A percentile compares a stretch with the other conserved stretches of the same genome.
Conservation (phyloP, 768 basidiomycete species). For the Panus rudis region DNA sequence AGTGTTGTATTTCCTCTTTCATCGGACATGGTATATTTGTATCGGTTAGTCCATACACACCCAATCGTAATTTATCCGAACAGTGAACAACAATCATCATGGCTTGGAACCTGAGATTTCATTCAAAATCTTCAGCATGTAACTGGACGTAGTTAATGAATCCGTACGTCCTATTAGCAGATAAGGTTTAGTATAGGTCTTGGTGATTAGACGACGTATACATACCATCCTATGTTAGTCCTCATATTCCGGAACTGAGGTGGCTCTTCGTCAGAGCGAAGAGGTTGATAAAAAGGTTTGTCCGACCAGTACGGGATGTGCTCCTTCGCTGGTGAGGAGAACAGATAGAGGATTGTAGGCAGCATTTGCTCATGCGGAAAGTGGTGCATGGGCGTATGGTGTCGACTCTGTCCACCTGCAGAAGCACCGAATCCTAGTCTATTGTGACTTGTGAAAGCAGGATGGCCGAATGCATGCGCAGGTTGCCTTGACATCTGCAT, state of each 20-base stretch:
- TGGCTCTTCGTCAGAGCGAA: conserved; percentile 14
- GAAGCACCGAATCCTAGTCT: conserved; percentile 5
- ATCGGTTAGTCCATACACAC: too few relatives aligned
- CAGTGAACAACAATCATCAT: too few relatives aligned
- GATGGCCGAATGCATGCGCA: background rate
- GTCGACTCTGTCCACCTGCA: conserved; percentile 9
- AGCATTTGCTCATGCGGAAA: conserved; percentile 19
- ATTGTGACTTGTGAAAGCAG: background rate
- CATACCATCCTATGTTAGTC: conserved; percentile 26
- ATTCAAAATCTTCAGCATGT: conserved; percentile 31
- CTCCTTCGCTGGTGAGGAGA: conserved; percentile 29
- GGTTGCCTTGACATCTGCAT: too few relatives aligned
- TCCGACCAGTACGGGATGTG: conserved; percentile 35
- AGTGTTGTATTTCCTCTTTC: too few relatives aligned
- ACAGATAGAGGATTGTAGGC: conserved; percentile 36
- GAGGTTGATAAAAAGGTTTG: conserved; percentile 20
- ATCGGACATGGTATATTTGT: too few relatives aligned
- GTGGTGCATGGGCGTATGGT: conserved; percentile 1
- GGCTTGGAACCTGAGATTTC: too few relatives aligned
- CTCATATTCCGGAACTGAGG: conserved; percentile 17
- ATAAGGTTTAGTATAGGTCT: too few relatives aligned
- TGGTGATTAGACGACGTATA: background rate
- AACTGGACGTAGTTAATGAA: conserved; percentile 33
- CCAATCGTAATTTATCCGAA: too few relatives aligned
- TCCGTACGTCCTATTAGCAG: conserved; percentile 24